Conservation (phyloP, 495 filamentous ascomycete species). For the Hypoxylon fragiforme region DNA sequence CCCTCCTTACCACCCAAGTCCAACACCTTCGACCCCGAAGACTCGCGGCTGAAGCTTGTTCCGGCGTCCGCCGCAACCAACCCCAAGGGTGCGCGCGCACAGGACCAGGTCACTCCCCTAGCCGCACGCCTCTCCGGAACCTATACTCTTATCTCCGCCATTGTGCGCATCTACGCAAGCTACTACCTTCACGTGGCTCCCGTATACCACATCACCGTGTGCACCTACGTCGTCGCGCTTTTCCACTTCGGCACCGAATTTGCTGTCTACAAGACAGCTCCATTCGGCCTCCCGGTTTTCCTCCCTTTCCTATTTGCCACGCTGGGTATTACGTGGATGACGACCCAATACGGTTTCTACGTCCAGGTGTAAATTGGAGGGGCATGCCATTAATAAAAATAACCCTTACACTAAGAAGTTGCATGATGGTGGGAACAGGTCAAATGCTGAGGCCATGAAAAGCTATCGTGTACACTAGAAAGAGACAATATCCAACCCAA, state of each 20-base stretch:
- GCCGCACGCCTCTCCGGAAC: constrained; percentile 86
- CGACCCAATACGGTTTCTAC: constrained; percentile 68
- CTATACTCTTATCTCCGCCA: constrained; percentile 77
- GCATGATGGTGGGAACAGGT: background rate
- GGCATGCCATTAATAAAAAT: background rate
- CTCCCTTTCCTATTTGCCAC: constrained; percentile 76
- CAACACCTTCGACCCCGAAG: constrained; percentile 46
- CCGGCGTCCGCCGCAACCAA: constrained; percentile 45
- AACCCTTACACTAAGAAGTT: too few relatives aligned
- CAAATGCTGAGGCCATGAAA: background rate
- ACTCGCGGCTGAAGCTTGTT: constrained; percentile 48
- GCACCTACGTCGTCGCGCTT: constrained; percentile 78
- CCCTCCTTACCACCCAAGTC: constrained; percentile 37
- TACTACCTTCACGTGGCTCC: constrained; percentile 75
- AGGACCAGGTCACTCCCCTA: constrained; percentile 67
- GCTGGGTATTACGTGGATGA: constrained; percentile 79
- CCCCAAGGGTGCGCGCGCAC: constrained; percentile 51
- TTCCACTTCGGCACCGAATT: constrained; percentile 83
- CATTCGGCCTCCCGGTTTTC: constrained; percentile 66
- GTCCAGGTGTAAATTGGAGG: constrained; percentile 41
- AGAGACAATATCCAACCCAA: too few relatives aligned
- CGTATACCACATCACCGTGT: constrained; percentile 76
- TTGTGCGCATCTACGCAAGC: constrained; percentile 81
- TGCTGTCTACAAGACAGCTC: constrained; percentile 71
- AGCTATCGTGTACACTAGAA: too few relatives aligned